Percentiles rank a stretch among this genome's conserved stretches.
Conservation (phyloP, 345 rosid species). For the Melaleuca quinquenervia region DNA sequence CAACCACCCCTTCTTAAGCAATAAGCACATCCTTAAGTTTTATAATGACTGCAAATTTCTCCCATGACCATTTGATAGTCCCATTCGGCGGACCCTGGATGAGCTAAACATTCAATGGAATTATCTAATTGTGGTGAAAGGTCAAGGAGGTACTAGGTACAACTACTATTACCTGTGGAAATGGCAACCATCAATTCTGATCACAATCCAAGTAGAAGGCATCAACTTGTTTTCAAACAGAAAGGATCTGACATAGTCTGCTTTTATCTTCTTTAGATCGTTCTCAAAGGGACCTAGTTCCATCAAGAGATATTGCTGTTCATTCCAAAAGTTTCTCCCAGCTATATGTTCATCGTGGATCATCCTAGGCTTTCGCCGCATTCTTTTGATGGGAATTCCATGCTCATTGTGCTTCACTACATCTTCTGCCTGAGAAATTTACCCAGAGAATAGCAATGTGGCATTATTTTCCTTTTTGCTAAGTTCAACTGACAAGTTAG, state of each 20-base stretch:
- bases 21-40: not conserved
- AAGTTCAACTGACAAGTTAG: not conserved
- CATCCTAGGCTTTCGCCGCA: slow-evolving; percentile 43
- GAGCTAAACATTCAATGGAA: not conserved
- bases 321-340: slow-evolving; percentile 68
- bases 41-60: not conserved
- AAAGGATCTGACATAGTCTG: slow-evolving; percentile 56
- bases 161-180: slow-evolving; percentile 63
- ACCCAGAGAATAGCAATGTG: not conserved
- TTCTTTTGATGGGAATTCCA: slow-evolving; percentile 64
- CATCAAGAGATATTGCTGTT: slow-evolving; percentile 31
- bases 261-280: slow-evolving; percentile 46
- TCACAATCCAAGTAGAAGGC: slow-evolving; percentile 70
- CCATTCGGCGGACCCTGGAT: not conserved
- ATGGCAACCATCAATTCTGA: slow-evolving; percentile 93
- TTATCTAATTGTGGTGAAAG: not conserved
- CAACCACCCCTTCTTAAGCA: not conserved
- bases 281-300: slow-evolving; percentile 49
- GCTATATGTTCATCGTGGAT: slow-evolving; percentile 53
- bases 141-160: not conserved
- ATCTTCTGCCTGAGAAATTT: slow-evolving; percentile 46
- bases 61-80: not conserved
- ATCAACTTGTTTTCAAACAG: slow-evolving; percentile 62
- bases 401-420: slow-evolving; percentile 55
- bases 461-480: not conserved